Conservation (phyloP, 352 stramenopile genomes). For the Phytophthora sansomeana region DNA sequence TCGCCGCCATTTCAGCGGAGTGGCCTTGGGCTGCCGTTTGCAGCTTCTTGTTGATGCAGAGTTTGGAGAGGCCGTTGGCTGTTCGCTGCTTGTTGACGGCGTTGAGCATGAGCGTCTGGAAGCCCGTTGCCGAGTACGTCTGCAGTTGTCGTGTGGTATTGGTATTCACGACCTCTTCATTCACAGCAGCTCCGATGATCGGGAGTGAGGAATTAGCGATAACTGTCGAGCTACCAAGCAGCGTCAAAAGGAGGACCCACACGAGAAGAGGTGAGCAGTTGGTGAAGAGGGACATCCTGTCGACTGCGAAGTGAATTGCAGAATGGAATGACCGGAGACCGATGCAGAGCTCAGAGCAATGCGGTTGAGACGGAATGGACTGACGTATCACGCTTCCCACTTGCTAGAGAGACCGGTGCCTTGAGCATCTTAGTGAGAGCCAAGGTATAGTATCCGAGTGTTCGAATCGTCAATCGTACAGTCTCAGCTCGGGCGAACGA, state of each 20-base stretch:
- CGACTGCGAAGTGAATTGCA: constrained; percentile 13
- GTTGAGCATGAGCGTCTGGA: constrained; percentile 40
- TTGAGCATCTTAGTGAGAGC: background rate
- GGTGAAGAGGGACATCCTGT: background rate
- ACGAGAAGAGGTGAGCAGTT: background rate
- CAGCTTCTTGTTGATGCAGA: constrained; percentile 46
- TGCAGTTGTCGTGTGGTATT: constrained; percentile 26
- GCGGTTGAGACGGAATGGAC: background rate
- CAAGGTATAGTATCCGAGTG: background rate
- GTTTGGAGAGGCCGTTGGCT: constrained; percentile 31
- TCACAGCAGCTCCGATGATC: constrained; percentile 9
- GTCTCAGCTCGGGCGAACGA: background rate
- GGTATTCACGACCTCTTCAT: constrained; percentile 10
- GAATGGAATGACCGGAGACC: constrained; percentile 12
- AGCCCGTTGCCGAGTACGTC: constrained; percentile 35
- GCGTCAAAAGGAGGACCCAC: constrained; percentile 3
- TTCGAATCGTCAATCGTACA: constrained; percentile 13
- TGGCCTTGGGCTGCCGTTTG: constrained; percentile 15
- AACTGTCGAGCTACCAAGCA: constrained; percentile 5
- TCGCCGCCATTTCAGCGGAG: constrained; percentile 39
- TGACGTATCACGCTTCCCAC: constrained; percentile 6
- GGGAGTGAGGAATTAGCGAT: background rate
- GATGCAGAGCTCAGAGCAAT: background rate
- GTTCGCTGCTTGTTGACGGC: constrained; percentile 53
- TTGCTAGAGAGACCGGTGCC: constrained; percentile 9